Percentiles rank a stretch among this genome's conserved stretches.
Conservation (phyloP, 306 rosid species). For the Vigna mungo region DNA sequence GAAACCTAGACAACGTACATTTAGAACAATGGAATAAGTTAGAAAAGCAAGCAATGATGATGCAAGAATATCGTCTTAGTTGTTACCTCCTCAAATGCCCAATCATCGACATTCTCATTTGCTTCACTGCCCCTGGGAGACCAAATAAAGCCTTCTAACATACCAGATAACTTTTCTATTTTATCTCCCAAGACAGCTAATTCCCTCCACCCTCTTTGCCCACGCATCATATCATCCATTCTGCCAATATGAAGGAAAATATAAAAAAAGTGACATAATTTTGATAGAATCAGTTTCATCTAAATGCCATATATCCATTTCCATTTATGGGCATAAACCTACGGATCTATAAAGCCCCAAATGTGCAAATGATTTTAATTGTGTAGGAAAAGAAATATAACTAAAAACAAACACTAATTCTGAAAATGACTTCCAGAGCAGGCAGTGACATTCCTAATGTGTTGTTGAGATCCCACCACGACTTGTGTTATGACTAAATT, state of each 20-base stretch:
- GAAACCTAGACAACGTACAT: conserved; percentile 36
- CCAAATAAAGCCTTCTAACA: conserved; percentile 86
- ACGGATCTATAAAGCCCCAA: conserved; percentile 25
- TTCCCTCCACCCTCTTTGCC: conserved; percentile 99
- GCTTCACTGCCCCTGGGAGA: conserved; percentile 67
- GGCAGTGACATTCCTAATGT: conserved; percentile 22
- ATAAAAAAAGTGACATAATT: conserved; percentile 31
- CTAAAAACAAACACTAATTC: conserved; percentile 14
- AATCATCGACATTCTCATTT: conserved; percentile 59
- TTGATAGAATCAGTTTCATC: conserved; percentile 39
- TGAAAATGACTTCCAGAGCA: conserved; percentile 22
- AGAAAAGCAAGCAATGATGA: conserved; percentile 22
- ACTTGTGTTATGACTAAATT: too few species aligned
- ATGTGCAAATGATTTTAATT: conserved; percentile 6
- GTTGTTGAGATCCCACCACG: not conserved
- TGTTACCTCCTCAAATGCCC: conserved; percentile 93
- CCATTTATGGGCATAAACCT: conserved; percentile 11
- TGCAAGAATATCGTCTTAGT: conserved; percentile 12
- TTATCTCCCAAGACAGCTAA: conserved; percentile 88
- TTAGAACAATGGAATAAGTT: conserved; percentile 24
- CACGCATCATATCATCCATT: conserved; percentile 99
- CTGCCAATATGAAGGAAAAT: conserved; percentile 55
- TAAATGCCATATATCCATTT: conserved; percentile 12
- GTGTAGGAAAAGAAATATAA: conserved; percentile 27
- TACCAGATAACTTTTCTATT: conserved; percentile 77